Evolutionary conservation across 768 basidiomycete genomes (phyloP), one percentile per base, ranked within the genome.

Genomic region (Tricholoma saponaceum): DNA sequence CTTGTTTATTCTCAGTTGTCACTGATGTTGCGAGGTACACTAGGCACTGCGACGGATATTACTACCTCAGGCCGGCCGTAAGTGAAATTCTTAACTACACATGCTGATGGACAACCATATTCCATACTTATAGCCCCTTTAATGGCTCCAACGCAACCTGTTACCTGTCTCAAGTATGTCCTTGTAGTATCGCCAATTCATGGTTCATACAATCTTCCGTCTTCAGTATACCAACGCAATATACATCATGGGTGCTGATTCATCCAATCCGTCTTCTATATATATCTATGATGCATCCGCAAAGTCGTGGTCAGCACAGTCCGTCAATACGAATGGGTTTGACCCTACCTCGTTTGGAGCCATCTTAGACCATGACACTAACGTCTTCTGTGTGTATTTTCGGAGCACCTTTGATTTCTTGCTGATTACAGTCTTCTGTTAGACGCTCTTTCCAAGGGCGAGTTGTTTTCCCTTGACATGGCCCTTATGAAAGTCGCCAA

Each of bases 361-460:
- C 25, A 85, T 96, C 59, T 81, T 98, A 32, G 95, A 98, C 73
- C 95, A 96, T 62, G 95, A 98, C 70, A 98, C 95, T 51, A 95
- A 96, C 60, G 84, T 88, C 58, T 88, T 97, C 74, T 95, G 88
- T 89, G 69, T 61, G 78, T 72, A 53, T 53, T 44, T 54, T 47
- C 20, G 23, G 41, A 39, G 28, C 46, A 51, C 37, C 14, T 33
- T 46, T 12, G 26, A 53, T 32, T 51, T 2, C 14, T 58, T 28
- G 60, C 51, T 37, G 54, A 30, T 14, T 55, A 14, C 10, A 8
- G 30, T 30, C 13, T 35, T 47, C 20, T 28, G n/a, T 41, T 32
- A 89, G 90, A 91, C 69, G 88, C 86, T 0, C 73, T 90, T 58
- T 87, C 87, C 4, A 73, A 82, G 1, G 83, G 80, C 46, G 83